These are phyloP conservation scores for Yarrowia divulgata DNA, from an alignment of 805 yeast genomes.

Conservation along the genomic window DNA sequence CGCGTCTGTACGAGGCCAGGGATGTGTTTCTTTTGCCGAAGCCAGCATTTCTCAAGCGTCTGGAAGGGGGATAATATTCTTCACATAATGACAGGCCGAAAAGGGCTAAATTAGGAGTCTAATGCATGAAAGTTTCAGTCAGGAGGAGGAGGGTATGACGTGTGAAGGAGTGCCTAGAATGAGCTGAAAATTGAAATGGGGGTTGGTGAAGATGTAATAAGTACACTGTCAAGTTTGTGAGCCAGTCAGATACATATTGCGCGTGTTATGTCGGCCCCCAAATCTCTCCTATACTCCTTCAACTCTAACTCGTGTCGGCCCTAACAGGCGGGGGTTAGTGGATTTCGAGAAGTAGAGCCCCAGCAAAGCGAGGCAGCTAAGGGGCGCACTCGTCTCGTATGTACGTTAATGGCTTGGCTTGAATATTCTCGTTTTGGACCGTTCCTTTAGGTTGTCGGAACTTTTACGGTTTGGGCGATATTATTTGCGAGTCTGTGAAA, in stretches of 20 bases:
- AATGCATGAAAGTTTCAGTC: not conserved
- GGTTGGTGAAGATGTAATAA: no score
- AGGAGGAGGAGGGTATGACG: no score
- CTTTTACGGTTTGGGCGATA: not conserved
- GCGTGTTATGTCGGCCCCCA: no score
- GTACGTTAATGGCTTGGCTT: no score
- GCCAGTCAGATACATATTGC: no score
- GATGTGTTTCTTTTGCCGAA: not conserved
- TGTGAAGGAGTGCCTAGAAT: no score
- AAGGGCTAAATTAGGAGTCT: not conserved
- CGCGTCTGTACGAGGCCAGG: not conserved
- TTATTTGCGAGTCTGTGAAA: not conserved
- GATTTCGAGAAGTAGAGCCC: not conserved
- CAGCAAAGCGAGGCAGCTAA: not conserved
- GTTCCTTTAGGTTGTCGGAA: not conserved
- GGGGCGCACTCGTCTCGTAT: not conserved
- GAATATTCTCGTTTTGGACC: no score
- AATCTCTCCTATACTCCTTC: no score
- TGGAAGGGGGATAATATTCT: not conserved
- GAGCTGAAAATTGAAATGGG: no score
- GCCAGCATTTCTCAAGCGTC: not conserved
- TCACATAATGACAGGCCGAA: not conserved
- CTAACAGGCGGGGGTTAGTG: no score
- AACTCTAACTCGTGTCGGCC: no score
- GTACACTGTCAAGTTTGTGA: no score